These are phyloP conservation scores for Phytophthora idaei DNA, from an alignment of 352 stramenopile species.

Conservation along the genomic window DNA sequence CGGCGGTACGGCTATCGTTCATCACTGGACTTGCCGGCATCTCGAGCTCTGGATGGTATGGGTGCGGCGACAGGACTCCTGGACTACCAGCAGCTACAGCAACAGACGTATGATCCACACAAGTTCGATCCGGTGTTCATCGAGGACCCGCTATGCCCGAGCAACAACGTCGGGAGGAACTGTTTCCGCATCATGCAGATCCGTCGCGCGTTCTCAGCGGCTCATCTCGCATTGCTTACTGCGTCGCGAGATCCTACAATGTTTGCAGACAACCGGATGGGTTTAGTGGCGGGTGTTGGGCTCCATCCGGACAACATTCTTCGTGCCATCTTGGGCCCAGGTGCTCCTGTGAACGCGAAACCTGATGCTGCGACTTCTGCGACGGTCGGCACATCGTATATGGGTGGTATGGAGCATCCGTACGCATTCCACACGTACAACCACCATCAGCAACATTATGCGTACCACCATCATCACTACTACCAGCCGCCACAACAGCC, in stretches of 20 bases:
- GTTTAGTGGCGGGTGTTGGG: constrained; percentile 63
- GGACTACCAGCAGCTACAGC: constrained; percentile 47
- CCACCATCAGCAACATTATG: constrained; percentile 37
- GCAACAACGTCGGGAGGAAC: constrained; percentile 97
- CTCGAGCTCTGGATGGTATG: constrained; percentile 36
- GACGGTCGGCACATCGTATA: constrained; percentile 31
- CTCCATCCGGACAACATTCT: constrained; percentile 85
- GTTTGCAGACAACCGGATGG: constrained; percentile 62
- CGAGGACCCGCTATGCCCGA: constrained; percentile 92
- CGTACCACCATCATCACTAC: constrained; percentile 40
- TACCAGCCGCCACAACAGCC: constrained; percentile 35
- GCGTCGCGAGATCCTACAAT: constrained; percentile 59
- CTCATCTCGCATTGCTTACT: constrained; percentile 69
- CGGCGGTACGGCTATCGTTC: constrained; percentile 74
- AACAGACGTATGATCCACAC: constrained; percentile 81
- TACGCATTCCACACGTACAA: constrained; percentile 39
- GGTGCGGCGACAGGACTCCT: constrained; percentile 41
- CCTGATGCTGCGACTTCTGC: constrained; percentile 38
- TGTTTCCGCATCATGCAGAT: constrained; percentile 95
- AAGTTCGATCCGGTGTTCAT: constrained; percentile 96
- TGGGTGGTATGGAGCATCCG: constrained; percentile 29
- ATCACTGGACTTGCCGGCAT: constrained; percentile 62
- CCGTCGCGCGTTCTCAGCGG: constrained; percentile 74
- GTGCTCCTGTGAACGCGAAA: constrained; percentile 61
- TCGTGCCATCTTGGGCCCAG: constrained; percentile 65